Evolutionary conservation across 208 protist genomes (phyloP).

Genomic region (Trypanosoma melophagium): DNA sequence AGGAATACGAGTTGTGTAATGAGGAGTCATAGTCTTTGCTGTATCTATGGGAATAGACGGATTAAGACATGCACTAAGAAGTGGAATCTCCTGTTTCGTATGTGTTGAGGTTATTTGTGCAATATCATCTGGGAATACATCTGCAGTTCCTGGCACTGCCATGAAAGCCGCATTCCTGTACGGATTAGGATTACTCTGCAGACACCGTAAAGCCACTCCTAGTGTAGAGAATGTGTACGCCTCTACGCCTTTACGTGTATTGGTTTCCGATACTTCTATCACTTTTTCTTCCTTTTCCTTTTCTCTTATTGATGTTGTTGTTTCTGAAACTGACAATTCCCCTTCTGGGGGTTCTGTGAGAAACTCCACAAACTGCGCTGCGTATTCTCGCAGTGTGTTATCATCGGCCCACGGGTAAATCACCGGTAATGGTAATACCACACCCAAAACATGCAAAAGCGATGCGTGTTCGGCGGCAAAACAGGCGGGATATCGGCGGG

Average conservation of each 20-base stretch:
- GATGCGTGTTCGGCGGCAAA: slow-evolving; percentile 64
- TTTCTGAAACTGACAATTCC: background rate
- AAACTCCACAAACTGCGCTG: slow-evolving; percentile 46
- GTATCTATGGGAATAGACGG: no score
- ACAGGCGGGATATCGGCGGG: slow-evolving; percentile 28
- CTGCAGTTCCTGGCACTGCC: slow-evolving; percentile 40
- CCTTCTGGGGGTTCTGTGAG: slow-evolving; percentile 37
- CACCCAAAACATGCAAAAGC: slow-evolving; percentile 65
- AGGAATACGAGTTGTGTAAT: background rate
- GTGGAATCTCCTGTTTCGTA: background rate
- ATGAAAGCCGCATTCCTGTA: slow-evolving; percentile 69
- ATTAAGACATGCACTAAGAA: no score
- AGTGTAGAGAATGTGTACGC: slow-evolving; percentile 33
- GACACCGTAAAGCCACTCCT: slow-evolving; percentile 66
- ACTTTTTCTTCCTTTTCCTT: background rate
- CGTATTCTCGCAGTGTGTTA: slow-evolving; percentile 44
- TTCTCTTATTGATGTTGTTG: background rate
- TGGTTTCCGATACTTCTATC: background rate
- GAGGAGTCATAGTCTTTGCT: background rate
- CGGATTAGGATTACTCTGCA: slow-evolving; percentile 81
- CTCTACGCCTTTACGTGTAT: slow-evolving; percentile 15
- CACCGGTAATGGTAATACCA: slow-evolving; percentile 55
- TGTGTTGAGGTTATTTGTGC: background rate
- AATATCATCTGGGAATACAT: slow-evolving; percentile 58
- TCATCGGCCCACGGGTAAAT: slow-evolving; percentile 85